A percentile compares a stretch with the other conserved stretches of the same genome.
These are phyloP conservation scores for Fusarium solani-melongenae DNA, from an alignment of 2,329 filamentous ascomycete genomes.

Conservation along the genomic window DNA sequence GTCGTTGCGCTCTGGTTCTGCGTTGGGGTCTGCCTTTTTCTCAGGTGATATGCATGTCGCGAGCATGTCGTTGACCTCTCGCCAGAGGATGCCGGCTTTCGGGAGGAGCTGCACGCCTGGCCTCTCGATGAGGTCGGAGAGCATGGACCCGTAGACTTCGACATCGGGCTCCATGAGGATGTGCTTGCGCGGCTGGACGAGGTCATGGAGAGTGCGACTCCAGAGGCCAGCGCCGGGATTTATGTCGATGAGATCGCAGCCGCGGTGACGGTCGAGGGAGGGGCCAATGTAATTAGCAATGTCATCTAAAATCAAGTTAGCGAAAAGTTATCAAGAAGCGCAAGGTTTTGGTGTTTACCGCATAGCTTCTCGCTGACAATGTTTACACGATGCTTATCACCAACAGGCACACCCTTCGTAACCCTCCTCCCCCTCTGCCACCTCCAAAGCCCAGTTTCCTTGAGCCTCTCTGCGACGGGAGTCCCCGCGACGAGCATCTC, in stretches of 20 bases:
- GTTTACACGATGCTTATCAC: conserved; percentile 60
- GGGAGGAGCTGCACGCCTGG: conserved; percentile 63
- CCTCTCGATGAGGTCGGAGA: conserved; percentile 66
- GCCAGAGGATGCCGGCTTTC: conserved; percentile 69
- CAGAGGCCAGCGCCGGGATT: conserved; percentile 84
- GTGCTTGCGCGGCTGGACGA: conserved; percentile 82
- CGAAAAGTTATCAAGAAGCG: not conserved
- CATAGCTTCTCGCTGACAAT: conserved; percentile 64
- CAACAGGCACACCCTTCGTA: conserved; percentile 12
- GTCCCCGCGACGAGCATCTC: conserved; percentile 15
- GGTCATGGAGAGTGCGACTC: conserved; percentile 80
- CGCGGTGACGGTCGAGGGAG: conserved; percentile 74
- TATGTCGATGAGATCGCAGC: conserved; percentile 88
- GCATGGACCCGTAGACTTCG: conserved; percentile 67
- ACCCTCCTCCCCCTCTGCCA: not conserved
- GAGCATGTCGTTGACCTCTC: conserved; percentile 67
- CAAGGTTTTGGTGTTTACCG: conserved; percentile 45
- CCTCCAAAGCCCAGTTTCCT: conserved; percentile 43
- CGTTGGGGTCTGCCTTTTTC: conserved; percentile 49
- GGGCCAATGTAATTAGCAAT: conserved; percentile 75
- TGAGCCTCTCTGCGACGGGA: conserved; percentile 37
- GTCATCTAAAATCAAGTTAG: conserved; percentile 64
- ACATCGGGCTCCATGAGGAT: conserved; percentile 81
- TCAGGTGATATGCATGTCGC: conserved; percentile 59
- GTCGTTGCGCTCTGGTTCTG: conserved; percentile 69